Evolutionary conservation across 345 rosid genomes (phyloP).

Genomic region (Ailanthus altissimus): DNA sequence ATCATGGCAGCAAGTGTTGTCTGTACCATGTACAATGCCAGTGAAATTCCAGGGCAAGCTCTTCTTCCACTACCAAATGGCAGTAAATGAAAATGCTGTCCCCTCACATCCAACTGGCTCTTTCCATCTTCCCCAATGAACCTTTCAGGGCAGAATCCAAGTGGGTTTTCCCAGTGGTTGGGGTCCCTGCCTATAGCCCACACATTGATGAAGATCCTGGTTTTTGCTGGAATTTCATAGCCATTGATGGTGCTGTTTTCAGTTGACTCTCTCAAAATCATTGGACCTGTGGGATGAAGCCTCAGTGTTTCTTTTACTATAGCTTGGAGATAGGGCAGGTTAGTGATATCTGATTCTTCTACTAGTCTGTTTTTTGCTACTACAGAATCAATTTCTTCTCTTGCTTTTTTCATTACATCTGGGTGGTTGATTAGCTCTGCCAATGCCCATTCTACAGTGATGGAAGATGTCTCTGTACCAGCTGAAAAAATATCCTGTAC

Average conservation of each 20-base stretch:
- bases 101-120: slow-evolving; percentile 50
- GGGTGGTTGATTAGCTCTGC: slow-evolving; percentile 75
- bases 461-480: slow-evolving; percentile 70
- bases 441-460: slow-evolving; percentile 63
- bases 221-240: slow-evolving; percentile 49
- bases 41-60: slow-evolving; percentile 61
- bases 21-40: slow-evolving; percentile 51
- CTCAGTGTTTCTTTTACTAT: slow-evolving; percentile 63
- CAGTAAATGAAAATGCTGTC: slow-evolving; percentile 48
- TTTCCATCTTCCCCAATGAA: slow-evolving; percentile 30
- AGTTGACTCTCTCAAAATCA: slow-evolving; percentile 54
- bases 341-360: slow-evolving; percentile 58
- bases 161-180: slow-evolving; percentile 53
- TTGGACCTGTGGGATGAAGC: slow-evolving; percentile 75
- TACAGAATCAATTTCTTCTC: slow-evolving; percentile 50
- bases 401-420: slow-evolving; percentile 43
- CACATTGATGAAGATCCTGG: slow-evolving; percentile 45
- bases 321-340: slow-evolving; percentile 65
- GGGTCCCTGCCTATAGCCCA: slow-evolving; percentile 70
- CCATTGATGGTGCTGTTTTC: slow-evolving; percentile 41
- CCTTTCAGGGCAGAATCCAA: slow-evolving; percentile 66
- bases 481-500: slow-evolving; percentile 63
- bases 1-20: slow-evolving; percentile 44
- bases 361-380: slow-evolving; percentile 48
- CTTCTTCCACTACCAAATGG: slow-evolving; percentile 75